phyloP scores from a whole-genome alignment of 805 yeast species.

The Nakazawaea anatomiae region DNA sequence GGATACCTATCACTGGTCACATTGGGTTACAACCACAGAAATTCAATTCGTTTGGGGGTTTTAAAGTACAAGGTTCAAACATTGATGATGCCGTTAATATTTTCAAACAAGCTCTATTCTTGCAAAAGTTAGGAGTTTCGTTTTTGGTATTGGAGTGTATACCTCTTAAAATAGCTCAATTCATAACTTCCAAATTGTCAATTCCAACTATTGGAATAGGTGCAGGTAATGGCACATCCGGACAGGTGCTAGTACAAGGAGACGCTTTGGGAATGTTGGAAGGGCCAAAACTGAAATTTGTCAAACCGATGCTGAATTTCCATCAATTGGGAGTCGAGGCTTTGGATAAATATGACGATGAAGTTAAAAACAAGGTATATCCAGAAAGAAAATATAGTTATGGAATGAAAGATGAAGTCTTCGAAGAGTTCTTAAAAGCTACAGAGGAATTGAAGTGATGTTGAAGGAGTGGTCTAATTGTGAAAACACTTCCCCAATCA shows the following conservation, averaged over 20 bases:
- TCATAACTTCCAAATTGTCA: constrained; percentile 50
- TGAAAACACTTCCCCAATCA: too few relatives aligned
- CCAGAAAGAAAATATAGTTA: constrained; percentile 66
- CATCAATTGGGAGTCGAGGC: constrained; percentile 44
- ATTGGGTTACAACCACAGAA: constrained; percentile 91
- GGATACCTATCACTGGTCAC: constrained; percentile 90
- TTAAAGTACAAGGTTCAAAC: constrained; percentile 73
- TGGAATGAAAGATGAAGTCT: constrained; percentile 60
- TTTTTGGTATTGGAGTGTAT: constrained; percentile 78
- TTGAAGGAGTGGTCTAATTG: not conserved
- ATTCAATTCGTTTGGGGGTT: constrained; percentile 75
- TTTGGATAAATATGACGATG: constrained; percentile 47
- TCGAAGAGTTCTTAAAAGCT: constrained; percentile 31
- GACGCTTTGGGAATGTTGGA: constrained; percentile 78
- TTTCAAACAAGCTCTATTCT: constrained; percentile 57
- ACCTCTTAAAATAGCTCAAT: constrained; percentile 64
- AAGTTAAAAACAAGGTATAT: constrained; percentile 49
- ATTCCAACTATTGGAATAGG: constrained; percentile 96
- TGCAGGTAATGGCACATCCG: constrained; percentile 79
- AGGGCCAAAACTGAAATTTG: constrained; percentile 61
- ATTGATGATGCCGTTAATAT: constrained; percentile 51
- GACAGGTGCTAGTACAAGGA: constrained; percentile 85
- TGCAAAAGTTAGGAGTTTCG: constrained; percentile 76
- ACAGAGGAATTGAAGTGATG: constrained; percentile 14
- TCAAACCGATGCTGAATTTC: constrained; percentile 58